Conservation (phyloP, 2,329 filamentous ascomycete species). For the Fusarium sp. region DNA sequence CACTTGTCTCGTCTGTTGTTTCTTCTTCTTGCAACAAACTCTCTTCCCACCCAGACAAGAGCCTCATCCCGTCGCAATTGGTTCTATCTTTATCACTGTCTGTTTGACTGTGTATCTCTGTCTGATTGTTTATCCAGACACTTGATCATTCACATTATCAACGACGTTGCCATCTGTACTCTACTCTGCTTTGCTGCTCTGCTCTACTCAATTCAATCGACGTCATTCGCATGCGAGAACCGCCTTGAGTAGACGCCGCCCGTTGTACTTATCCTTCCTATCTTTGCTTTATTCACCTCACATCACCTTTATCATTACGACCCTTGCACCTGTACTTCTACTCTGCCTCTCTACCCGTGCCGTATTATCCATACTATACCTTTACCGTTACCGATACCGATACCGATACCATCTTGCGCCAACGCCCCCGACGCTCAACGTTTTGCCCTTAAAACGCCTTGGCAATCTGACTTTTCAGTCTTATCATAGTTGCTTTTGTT, state of each 20-base stretch:
- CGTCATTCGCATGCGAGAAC: constrained; percentile 35
- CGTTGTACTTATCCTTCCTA: constrained; percentile 12
- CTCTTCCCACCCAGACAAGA: not conserved
- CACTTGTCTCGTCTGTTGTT: constrained; percentile 17
- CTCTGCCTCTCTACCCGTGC: not conserved
- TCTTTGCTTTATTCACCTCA: not conserved
- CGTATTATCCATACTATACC: constrained; percentile 3
- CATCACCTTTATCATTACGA: not conserved
- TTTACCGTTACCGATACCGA: constrained; percentile 13
- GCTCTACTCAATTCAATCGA: constrained; percentile 15
- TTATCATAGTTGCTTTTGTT: constrained; percentile 29
- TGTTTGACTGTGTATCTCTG: not conserved
- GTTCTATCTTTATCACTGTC: constrained; percentile 13
- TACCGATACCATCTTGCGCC: constrained; percentile 33
- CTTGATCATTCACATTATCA: not conserved
- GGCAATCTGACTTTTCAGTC: constrained; percentile 35
- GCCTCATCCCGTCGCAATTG: constrained; percentile 29
- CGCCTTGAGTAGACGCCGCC: constrained; percentile 1
- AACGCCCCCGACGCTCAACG: constrained; percentile 30
- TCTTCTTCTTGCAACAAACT: constrained; percentile 36
- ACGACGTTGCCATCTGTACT: not conserved
- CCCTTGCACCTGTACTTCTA: not conserved
- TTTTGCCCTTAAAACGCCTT: constrained; percentile 41
- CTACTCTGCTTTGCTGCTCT: not conserved
- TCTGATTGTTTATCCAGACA: constrained; percentile 9